Evolutionary conservation across 345 rosid genomes (phyloP), one percentile per base, ranked within the genome.

Genomic region (Odontarrhena argentea): DNA sequence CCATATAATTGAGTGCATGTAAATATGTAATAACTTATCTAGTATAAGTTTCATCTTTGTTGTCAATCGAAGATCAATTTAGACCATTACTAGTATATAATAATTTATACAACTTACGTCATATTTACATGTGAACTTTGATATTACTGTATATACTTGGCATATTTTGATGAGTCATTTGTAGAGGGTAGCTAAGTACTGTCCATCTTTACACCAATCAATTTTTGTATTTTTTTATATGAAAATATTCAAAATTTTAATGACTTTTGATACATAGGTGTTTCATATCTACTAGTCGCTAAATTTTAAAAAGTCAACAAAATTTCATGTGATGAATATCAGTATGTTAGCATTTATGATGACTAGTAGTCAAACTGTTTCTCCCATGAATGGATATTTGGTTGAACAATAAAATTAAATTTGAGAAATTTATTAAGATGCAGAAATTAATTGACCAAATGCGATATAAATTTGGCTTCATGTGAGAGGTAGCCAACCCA

Each of bases 401-500:
- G 41, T 15, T 53, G 7, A 52, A 36, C 18, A 62, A 35, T 10
- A 45, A 48, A 38, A 32, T 30, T 14, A 28, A 64, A 30, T 32
- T 18, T 25, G 6, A 42, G 50, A 41, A 15, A 38, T 22, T 30
- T 43, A 24, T 56, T 35, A 5, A 35, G 15, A 45, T n/a, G 9
- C 36, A 50, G 10, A 69, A 50, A 9, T 41, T 40, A 12, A 8
- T 22, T 26, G 8, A 7, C 38, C 32, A 63, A 37, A 15, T 46
- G 46, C 49, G 43, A 62, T 70, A 26, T 30, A 41, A 25, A 7
- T 35, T 51, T 65, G 60, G 76, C 65, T 34, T 65, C 76, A 65
- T 73, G 76, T 58, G 71, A 65, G 11, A 57, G 61, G 71, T 58
- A 65, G 52, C 65, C 58, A 64, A 58, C 18, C 60, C 65, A 48